A percentile compares a stretch with the other conserved stretches of the same genome.
Evolutionary conservation across 139 green algal genomes (phyloP).

Genomic region (Auxenochlorella pyrenoidosa): DNA sequence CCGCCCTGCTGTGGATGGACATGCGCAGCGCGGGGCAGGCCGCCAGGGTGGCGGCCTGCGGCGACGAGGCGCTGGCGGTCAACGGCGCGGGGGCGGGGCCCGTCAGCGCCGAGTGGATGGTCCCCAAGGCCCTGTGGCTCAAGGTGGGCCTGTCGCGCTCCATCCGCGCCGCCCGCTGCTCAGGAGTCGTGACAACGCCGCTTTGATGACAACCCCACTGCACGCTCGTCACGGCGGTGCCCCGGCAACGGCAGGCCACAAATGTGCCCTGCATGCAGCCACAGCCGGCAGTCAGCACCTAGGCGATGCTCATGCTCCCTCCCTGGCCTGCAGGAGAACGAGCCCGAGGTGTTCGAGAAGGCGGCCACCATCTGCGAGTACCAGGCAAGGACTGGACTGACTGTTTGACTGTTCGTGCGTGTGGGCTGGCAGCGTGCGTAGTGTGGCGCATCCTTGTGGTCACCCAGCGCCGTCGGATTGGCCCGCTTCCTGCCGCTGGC

Average conservation of each 20-base stretch:
- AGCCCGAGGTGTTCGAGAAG: conserved; percentile 56
- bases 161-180: too few species aligned
- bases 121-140: conserved; percentile 85
- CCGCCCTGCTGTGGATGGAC: conserved; percentile 86
- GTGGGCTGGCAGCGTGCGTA: too few species aligned
- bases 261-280: too few species aligned
- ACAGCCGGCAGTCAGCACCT: too few species aligned
- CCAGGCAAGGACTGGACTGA: conserved; percentile 38
- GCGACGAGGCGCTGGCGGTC: conserved; percentile 71
- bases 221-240: too few species aligned
- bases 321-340: conserved; percentile 54
- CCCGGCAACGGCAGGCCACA: too few species aligned
- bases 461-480: not conserved
- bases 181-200: too few species aligned
- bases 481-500: too few species aligned
- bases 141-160: not conserved
- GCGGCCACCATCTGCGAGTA: conserved; percentile 80
- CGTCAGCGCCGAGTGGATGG: conserved; percentile 85
- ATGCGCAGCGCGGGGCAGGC: conserved; percentile 75
- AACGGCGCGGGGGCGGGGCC: conserved; percentile 77
- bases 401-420: not conserved
- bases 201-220: too few species aligned
- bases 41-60: conserved; percentile 55
- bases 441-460: not conserved
- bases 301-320: too few species aligned